These are phyloP conservation scores for Didymella sp. DNA, from an alignment of 2,329 filamentous ascomycete genomes.

Conservation along the genomic window DNA sequence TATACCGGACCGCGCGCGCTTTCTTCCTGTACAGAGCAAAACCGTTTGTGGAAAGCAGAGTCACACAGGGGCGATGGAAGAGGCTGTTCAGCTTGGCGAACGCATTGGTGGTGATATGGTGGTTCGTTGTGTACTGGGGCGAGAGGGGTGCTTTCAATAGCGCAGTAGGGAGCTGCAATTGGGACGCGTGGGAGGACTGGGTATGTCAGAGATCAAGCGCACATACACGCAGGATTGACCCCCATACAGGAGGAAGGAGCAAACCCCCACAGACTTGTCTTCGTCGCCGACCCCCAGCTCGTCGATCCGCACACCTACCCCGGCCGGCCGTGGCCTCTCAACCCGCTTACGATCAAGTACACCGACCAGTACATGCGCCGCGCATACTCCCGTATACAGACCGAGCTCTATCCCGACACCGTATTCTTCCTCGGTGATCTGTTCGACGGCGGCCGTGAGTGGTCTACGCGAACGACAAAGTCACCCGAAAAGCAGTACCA, in stretches of 20 bases:
- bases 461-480: constrained; percentile 68
- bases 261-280: constrained; percentile 80
- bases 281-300: constrained; percentile 89
- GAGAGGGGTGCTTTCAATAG: constrained; percentile 79
- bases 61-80: constrained; percentile 24
- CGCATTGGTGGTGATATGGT: constrained; percentile 74
- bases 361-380: constrained; percentile 91
- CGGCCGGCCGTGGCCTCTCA: constrained; percentile 77
- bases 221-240: constrained; percentile 21
- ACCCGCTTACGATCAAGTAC: constrained; percentile 69
- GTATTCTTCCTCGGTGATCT: constrained; percentile 92
- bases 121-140: constrained; percentile 80
- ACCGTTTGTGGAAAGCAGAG: constrained; percentile 29
- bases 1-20: constrained; percentile 38
- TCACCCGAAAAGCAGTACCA: constrained; percentile 72
- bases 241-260: constrained; percentile 72
- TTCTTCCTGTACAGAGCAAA: constrained; percentile 42
- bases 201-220: constrained; percentile 57
- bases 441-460: constrained; percentile 95
- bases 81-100: constrained; percentile 39
- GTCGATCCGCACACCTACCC: constrained; percentile 96
- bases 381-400: constrained; percentile 80
- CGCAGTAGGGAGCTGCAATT: constrained; percentile 75
- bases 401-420: constrained; percentile 79
- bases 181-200: constrained; percentile 93